These are phyloP conservation scores for Mucor lusitanicus DNA, from an alignment of 371 early-diverging fungal genomes.

Conservation along the genomic window DNA sequence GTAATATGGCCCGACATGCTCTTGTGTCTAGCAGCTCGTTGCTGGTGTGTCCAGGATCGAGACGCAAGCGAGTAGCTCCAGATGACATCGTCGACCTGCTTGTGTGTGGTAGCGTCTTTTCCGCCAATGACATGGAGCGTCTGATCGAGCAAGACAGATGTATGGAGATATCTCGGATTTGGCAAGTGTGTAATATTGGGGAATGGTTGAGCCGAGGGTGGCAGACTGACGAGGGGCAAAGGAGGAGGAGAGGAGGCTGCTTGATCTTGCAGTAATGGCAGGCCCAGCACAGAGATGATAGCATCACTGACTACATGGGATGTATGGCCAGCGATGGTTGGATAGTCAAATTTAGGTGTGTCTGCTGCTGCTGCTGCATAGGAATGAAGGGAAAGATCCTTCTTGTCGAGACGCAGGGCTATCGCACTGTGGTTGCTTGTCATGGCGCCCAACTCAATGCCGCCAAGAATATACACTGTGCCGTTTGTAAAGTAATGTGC, in stretches of 20 bases:
- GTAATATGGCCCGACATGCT: constrained; percentile 20
- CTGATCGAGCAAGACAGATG: constrained; percentile 5
- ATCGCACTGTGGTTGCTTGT: constrained; percentile 1
- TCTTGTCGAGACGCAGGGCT: constrained; percentile 10
- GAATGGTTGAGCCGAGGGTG: background rate
- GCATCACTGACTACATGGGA: constrained; percentile 10
- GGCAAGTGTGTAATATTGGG: background rate
- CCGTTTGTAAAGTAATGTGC: constrained; percentile 18
- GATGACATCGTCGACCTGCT: background rate
- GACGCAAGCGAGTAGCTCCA: constrained; percentile 10
- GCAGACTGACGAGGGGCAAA: background rate
- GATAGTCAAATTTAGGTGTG: background rate
- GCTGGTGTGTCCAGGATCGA: background rate
- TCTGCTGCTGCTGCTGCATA: background rate
- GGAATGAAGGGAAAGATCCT: constrained; percentile 9
- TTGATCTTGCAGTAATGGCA: constrained; percentile 1
- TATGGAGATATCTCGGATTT: constrained; percentile 17
- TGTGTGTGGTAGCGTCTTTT: background rate
- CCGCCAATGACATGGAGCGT: constrained; percentile 15
- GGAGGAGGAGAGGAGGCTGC: background rate
- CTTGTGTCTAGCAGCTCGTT: background rate
- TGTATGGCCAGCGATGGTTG: constrained; percentile 15
- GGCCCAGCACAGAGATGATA: constrained; percentile 15
- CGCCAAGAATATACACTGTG: constrained; percentile 20
- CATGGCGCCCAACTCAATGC: background rate